A percentile compares a stretch with the other conserved stretches of the same genome.
These are phyloP conservation scores for Dimocarpus longan DNA, from an alignment of 345 rosid species.

Conservation along the genomic window DNA sequence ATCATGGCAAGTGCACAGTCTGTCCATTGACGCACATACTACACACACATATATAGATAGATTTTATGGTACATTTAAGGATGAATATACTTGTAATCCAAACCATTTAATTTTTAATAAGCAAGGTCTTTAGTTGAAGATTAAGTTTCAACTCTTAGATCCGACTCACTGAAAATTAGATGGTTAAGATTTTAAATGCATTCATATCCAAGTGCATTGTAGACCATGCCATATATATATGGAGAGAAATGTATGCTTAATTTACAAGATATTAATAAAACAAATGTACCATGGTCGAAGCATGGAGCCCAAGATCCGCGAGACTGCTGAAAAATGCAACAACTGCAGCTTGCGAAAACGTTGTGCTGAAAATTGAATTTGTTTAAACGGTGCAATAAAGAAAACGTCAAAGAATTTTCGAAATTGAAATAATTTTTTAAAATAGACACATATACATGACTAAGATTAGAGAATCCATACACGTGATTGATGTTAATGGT, in stretches of 20 bases:
- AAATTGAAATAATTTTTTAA: not conserved
- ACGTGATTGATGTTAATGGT: not conserved
- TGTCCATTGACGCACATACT: not conserved
- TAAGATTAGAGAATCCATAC: not conserved
- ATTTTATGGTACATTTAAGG: too few relatives aligned
- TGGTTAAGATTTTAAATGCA: too few relatives aligned
- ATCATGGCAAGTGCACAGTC: too few relatives aligned
- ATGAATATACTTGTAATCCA: too few relatives aligned
- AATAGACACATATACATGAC: not conserved
- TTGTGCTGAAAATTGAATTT: constrained; percentile 45
- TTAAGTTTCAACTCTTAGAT: too few relatives aligned
- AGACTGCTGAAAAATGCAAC: constrained; percentile 77
- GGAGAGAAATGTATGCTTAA: not conserved
- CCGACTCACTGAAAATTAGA: too few relatives aligned
- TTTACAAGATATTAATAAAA: not conserved
- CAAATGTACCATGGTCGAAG: constrained; percentile 65
- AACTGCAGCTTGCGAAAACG: constrained; percentile 73
- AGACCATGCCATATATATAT: too few relatives aligned
- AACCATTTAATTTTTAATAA: too few relatives aligned
- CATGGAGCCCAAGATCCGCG: constrained; percentile 72
- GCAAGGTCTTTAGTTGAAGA: too few relatives aligned
- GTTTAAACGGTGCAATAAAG: not conserved
- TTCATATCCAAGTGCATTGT: too few relatives aligned
- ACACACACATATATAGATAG: too few relatives aligned
- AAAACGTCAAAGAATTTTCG: not conserved